These are phyloP conservation scores for Lactifluus piperatus DNA, from an alignment of 768 basidiomycete species.

Conservation along the genomic window DNA sequence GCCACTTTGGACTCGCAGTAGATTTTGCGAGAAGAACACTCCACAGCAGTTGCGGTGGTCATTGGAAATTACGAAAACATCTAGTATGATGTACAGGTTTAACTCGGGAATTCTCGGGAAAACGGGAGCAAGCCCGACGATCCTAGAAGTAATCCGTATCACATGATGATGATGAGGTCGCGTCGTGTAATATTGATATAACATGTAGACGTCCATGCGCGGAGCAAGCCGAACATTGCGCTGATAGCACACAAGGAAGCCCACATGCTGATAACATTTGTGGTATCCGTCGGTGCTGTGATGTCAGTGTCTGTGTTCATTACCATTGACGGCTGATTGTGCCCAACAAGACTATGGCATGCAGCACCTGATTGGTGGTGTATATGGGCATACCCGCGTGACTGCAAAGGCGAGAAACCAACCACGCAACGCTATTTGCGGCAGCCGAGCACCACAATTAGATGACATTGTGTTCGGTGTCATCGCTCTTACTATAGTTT, in stretches of 20 bases:
- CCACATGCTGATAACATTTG: not conserved
- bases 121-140: not conserved
- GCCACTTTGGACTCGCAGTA: not conserved
- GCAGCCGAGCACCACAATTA: not conserved
- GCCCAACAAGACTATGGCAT: not conserved
- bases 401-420: not conserved
- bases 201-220: not conserved
- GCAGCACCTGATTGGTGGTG: not conserved
- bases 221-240: not conserved
- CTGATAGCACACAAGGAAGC: not conserved
- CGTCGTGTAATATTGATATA: too few relatives aligned
- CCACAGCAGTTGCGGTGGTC: not conserved
- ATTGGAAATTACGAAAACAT: not conserved
- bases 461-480: not conserved
- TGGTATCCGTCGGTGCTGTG: not conserved
- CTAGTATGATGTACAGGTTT: not conserved
- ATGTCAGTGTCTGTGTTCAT: not conserved
- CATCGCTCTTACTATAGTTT: not conserved
- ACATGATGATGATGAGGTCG: not conserved
- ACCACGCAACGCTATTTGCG: too few relatives aligned
- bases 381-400: not conserved
- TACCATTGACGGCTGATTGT: not conserved
- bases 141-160: not conserved
- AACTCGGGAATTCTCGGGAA: not conserved
- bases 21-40: not conserved